Base-by-base conservation (phyloP, 176 grass and related monocot species). In the Aegilops tauschii region DNA sequence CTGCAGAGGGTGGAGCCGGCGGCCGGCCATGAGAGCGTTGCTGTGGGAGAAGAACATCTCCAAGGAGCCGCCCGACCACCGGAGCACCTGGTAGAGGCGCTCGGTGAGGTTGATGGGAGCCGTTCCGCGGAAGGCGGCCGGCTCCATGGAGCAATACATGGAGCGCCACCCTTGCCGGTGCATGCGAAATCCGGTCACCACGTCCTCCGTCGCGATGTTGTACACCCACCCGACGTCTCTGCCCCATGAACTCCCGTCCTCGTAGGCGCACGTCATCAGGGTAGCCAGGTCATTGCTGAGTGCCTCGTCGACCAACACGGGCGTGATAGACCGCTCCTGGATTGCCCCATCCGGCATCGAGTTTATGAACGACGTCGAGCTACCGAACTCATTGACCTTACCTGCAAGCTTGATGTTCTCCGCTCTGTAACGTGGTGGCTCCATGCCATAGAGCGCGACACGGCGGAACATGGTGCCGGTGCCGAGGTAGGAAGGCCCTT, bases 31-130 rank as follows among this genome's bases (percentile, higher is more conserved):
- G 83, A 90, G 32, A 0, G 88, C 83, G 14, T 86, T 90, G 72
- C 83, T 90, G 29, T 90, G 88, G 64, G 88, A 90, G 71, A 90
- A 90, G 83, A 90, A 90, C 88, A 86, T 90, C 83, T 90, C 88
- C 0, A 90, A 83, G 47, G 88, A 90, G 4, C 83, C 83, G 4
- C 83, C 88, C 1, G 88, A 86, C 88, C 79, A 86, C 3, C 88
- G 78, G 0, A 90, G 40, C 27, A 90, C 56, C 54, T 90, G 88
- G 28, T 86, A 84, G 79, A 90, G 88, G 4, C 88, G 88, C 83
- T 90, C 88, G 1, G 88, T 90, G 64, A 90, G 88, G 79, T 90
- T 90, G 72, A 90, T 90, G 30, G 83, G 88, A 12, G 88, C 88
- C 0, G 88, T 90, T 30, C 88, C 88, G 6, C 88, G 83, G 72